Evolutionary conservation across 352 stramenopile genomes (phyloP).

Genomic region (Pythium sp.): DNA sequence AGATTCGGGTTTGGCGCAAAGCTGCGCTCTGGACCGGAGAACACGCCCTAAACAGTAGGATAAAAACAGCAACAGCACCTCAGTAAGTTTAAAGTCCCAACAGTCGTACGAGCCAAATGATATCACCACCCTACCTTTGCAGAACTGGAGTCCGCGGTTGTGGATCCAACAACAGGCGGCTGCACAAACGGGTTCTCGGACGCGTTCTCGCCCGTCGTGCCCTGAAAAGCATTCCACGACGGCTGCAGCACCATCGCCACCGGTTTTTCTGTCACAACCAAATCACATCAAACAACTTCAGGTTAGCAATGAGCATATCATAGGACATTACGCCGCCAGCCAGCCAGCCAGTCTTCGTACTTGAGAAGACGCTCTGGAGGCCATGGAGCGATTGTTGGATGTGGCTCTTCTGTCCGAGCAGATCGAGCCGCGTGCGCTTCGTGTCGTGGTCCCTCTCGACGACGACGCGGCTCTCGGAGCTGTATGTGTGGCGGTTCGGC

Average conservation of each 20-base stretch:
- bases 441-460: constrained; percentile 54
- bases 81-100: too few relatives aligned
- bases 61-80: not conserved
- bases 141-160: constrained; percentile 1
- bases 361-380: constrained; percentile 35
- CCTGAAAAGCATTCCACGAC: constrained; percentile 54
- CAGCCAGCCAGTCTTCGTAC: constrained; percentile 22
- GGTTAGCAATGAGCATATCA: not conserved
- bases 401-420: constrained; percentile 58
- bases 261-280: constrained; percentile 33
- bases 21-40: constrained; percentile 28
- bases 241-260: constrained; percentile 37
- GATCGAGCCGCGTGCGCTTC: constrained; percentile 48
- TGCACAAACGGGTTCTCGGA: constrained; percentile 53
- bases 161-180: constrained; percentile 31
- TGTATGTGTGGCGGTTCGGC: constrained; percentile 61
- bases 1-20: constrained; percentile 36
- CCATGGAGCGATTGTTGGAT: constrained; percentile 58
- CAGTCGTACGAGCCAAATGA: not conserved
- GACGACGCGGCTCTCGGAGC: constrained; percentile 45
- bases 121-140: not conserved
- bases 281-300: not conserved
- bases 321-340: not conserved
- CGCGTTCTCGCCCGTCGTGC: constrained; percentile 34
- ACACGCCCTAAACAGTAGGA: constrained; percentile 24